A percentile compares a stretch with the other conserved stretches of the same genome.
Conservation (phyloP, 305 asterid genomes). For the Fraxinus dipetala region DNA sequence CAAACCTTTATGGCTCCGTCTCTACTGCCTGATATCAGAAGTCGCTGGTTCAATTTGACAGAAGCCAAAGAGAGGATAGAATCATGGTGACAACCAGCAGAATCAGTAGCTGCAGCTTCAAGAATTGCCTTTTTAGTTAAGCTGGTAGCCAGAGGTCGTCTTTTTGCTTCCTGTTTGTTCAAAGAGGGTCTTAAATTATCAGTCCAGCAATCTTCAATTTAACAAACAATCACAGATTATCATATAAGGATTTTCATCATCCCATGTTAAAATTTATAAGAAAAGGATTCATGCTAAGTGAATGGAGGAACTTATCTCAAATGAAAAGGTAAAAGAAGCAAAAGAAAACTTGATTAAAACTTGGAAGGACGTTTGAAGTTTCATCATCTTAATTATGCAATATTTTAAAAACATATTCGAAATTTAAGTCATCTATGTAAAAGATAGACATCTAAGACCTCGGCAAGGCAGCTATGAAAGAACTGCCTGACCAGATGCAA, state of each 20-base stretch:
- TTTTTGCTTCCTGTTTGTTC: slow-evolving; percentile 66
- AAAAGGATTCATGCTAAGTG: neutral
- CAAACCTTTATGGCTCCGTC: slow-evolving; percentile 98
- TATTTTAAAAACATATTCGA: neutral
- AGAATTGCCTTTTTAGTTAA: slow-evolving; percentile 68
- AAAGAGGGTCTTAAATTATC: neutral
- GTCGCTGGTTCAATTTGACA: slow-evolving; percentile 91
- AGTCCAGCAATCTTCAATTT: neutral
- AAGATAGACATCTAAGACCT: neutral
- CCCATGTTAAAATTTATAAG: slow-evolving; percentile 6
- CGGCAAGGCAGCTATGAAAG: neutral
- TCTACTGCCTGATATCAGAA: slow-evolving; percentile 86
- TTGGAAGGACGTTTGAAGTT: neutral
- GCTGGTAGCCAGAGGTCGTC: slow-evolving; percentile 66
- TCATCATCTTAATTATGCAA: neutral
- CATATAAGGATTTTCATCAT: slow-evolving; percentile 3
- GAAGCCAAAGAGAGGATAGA: slow-evolving; percentile 83
- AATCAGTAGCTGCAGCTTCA: slow-evolving; percentile 83
- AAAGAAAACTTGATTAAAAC: neutral
- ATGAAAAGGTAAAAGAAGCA: neutral
- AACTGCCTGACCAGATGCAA: neutral
- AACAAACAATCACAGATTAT: neutral
- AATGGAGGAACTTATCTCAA: neutral
- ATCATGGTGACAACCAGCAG: slow-evolving; percentile 96
- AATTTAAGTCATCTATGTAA: neutral